Evolutionary conservation across 176 grass and related monocot species (phyloP).

Genomic region (Aegilops speltoides): DNA sequence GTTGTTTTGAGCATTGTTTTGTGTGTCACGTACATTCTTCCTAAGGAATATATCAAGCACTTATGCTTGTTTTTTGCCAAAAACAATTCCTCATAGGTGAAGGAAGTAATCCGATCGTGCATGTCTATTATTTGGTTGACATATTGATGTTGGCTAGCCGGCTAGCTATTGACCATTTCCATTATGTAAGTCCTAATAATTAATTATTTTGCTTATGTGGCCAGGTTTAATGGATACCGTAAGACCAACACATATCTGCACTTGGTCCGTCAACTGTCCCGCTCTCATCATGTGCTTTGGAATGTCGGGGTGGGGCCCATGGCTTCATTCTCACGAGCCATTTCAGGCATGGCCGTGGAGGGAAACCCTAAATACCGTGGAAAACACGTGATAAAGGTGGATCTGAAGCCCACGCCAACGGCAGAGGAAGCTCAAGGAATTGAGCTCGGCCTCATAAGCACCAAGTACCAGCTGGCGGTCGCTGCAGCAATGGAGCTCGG

Average conservation of each 20-base stretch:
- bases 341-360: background rate
- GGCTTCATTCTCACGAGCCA: background rate
- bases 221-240: slow-evolving; percentile 6
- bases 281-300: background rate
- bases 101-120: too few relatives aligned
- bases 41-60: too few relatives aligned
- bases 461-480: background rate
- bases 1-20: too few relatives aligned
- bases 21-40: too few relatives aligned
- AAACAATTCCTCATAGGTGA: too few relatives aligned
- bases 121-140: too few relatives aligned
- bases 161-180: too few relatives aligned
- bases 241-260: background rate
- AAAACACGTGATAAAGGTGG: slow-evolving; percentile 12
- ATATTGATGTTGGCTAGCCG: too few relatives aligned
- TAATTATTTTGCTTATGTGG: too few relatives aligned
- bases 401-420: background rate
- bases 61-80: too few relatives aligned
- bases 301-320: background rate
- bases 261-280: background rate
- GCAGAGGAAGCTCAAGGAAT: background rate
- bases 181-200: too few relatives aligned
- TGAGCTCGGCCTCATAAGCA: rapidly evolving
- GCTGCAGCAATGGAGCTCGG: background rate
- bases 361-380: rapidly evolving